Evolutionary conservation across 2,329 filamentous ascomycete species (phyloP).

Genomic region (Hypoxylon sp.): DNA sequence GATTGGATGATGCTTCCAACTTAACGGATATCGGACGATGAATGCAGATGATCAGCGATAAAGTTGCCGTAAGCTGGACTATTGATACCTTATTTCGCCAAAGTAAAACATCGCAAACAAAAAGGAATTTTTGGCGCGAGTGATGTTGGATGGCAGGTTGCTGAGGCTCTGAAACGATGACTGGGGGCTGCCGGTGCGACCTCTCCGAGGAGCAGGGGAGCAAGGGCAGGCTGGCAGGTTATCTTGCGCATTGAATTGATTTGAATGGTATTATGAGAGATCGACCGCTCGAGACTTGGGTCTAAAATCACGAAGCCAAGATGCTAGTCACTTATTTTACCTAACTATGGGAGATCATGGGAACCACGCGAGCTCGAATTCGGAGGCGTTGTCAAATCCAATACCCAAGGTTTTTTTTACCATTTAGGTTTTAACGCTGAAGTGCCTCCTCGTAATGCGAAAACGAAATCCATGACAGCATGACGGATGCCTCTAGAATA

Average conservation of each 20-base stretch:
- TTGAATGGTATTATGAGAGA: constrained; percentile 19
- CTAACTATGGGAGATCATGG: too few relatives aligned
- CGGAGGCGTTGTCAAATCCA: constrained; percentile 4
- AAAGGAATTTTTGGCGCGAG: not conserved
- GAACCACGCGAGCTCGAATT: constrained; percentile 17
- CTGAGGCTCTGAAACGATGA: constrained; percentile 34
- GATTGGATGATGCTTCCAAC: constrained; percentile 25
- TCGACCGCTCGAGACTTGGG: constrained; percentile 24
- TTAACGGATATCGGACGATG: constrained; percentile 28
- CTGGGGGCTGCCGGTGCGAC: constrained; percentile 24
- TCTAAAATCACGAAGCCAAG: constrained; percentile 26
- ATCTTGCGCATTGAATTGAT: constrained; percentile 7
- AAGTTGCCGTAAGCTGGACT: constrained; percentile 12
- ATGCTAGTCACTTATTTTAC: constrained; percentile 7
- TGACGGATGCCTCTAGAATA: constrained; percentile 6
- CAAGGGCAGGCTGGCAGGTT: constrained; percentile 1
- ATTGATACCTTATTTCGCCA: constrained; percentile 11
- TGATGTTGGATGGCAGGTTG: not conserved
- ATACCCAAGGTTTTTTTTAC: constrained; percentile 21
- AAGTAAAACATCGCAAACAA: constrained; percentile 21
- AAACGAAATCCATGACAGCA: constrained; percentile 24
- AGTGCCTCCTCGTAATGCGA: constrained; percentile 23
- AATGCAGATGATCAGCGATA: constrained; percentile 25
- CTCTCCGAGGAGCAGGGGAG: constrained; percentile 22
- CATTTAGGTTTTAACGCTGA: constrained; percentile 28